Evolutionary conservation across 192 early-diverging fungal genomes (phyloP), one percentile per base, ranked within the genome.

Genomic region (Phycomyces blakesleeanus): DNA sequence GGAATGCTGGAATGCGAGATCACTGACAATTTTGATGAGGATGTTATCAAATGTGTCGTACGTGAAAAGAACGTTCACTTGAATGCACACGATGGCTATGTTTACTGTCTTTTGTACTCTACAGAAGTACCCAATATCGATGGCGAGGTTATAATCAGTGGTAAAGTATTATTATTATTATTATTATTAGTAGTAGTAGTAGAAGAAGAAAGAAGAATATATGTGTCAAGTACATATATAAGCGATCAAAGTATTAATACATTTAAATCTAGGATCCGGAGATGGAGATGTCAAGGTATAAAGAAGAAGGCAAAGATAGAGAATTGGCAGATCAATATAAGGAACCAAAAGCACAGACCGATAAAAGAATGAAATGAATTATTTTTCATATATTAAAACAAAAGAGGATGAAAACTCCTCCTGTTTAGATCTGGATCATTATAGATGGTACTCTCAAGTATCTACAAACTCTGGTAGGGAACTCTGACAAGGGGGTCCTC

Each of bases 51-150:
- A 41, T 87, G 80, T 69, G 78, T 86, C 51, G 78, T 91, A 20
- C 76, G 76, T n/a, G 84, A 85, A 24, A 51, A 57, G 12, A 71
- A 74, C 44, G 81, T 89, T 9, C 68, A 71, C 5, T 76, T 71
- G 22, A 85, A 84, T 74, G 85, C 86, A 6, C 89, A 91, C 69
- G 83, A 83, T 63, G 89, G 89, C 40, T 89, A 89, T 62, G 84
- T 91, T 16, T 88, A 91, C 60, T 76, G 81, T 54, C 61, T 89
- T 18, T 25, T 83, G 15, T 71, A 88, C 7, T 81, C 82, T 22
- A 65, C 64, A 25, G 62, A 57, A 40, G 57, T 85, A 15, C 79
- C 77, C 39, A 78, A 78, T 64, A 67, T 78, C 15, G 78, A 80
- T 41, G 80, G 80, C 11, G 80, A 81, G 25, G 71, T 84, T 6